Conservation (phyloP, 768 basidiomycete species). For the Thelephora aurantiotincta region DNA sequence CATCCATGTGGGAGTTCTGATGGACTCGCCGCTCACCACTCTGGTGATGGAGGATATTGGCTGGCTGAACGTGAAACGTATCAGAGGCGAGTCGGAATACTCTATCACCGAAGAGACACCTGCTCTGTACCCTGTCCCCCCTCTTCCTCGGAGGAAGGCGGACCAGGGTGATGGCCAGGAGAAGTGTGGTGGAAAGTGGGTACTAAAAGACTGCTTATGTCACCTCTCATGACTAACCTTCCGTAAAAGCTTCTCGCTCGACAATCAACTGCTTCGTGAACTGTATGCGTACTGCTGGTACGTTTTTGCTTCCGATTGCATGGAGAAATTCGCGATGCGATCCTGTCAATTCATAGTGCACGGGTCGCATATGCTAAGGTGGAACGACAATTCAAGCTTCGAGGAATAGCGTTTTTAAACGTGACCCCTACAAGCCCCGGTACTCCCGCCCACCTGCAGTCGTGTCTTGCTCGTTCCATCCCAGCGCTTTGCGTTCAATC, state of each 20-base stretch:
- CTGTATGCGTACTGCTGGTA: conserved; percentile 85
- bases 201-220: background rate
- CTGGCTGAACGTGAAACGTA: conserved; percentile 62
- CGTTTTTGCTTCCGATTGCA: conserved; percentile 4
- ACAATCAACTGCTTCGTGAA: conserved; percentile 60
- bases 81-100: conserved; percentile 17
- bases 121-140: too few species aligned
- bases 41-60: conserved; percentile 68
- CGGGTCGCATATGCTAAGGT: conserved; percentile 84
- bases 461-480: conserved; percentile 61
- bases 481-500: conserved; percentile 79
- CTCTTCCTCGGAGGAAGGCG: too few species aligned
- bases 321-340: background rate
- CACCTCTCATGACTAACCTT: background rate
- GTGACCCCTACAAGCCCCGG: conserved; percentile 42
- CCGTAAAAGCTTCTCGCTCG: conserved; percentile 39
- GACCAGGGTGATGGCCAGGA: conserved; percentile 6
- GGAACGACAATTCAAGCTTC: conserved; percentile 75
- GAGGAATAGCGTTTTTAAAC: conserved; percentile 63
- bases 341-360: conserved; percentile 33
- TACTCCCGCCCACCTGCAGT: conserved; percentile 40
- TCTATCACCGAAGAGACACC: background rate
- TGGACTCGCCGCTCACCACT: conserved; percentile 39
- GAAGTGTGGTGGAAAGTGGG: conserved; percentile 12
- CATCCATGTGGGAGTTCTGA: conserved; percentile 45